Evolutionary conservation across 2,329 filamentous ascomycete genomes (phyloP), one percentile per base, ranked within the genome.

Genomic region (Volutella citrinella): DNA sequence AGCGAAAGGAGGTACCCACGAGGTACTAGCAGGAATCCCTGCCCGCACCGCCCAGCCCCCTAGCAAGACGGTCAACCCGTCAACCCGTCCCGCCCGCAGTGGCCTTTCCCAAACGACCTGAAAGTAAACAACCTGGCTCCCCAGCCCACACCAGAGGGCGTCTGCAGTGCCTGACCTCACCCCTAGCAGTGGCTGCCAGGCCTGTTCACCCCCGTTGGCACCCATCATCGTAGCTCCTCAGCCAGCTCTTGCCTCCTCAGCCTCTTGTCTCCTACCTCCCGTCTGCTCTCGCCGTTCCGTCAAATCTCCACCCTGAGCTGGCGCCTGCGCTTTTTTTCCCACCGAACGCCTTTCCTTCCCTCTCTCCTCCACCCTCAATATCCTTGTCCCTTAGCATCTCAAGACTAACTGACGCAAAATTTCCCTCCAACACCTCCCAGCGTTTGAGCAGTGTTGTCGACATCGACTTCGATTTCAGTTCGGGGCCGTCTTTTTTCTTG

Each of bases 41-140:
- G 7, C 30, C 36, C 27, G 30, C 36, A 32, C 30, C 33, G 19
- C 13, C 28, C 18, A 37, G 38, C 38, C 43, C 35, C 34, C n/a
- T n/a, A n/a, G n/a, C n/a, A n/a, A n/a, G n/a, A n/a, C n/a, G n/a
- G 32, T 43, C 43, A 38, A 46, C 40, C 43, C 42, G 35, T 34
- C 35, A 33, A 36, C 33, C 36, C 40, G 36, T 51, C 45, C 47
- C 45, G 43, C 28, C 44, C 38, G 38, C 38, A 33, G 36, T 41
- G 37, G 32, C 29, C 48, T 40, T 51, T 43, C 22, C 48, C 47
- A 51, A 51, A 51, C 43, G 36, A 37, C 45, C 38, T 36, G 33
- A 32, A 49, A 51, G 48, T 51, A 52, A 52, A 51, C 48, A 51
- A 40, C 30, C 35, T 33, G 14, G 19, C 27, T 23, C 28, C 10